Percentiles rank a stretch among this genome's conserved stretches.
Evolutionary conservation across 495 filamentous ascomycete species (phyloP).

Genomic region (Amniculicola lignicola): DNA sequence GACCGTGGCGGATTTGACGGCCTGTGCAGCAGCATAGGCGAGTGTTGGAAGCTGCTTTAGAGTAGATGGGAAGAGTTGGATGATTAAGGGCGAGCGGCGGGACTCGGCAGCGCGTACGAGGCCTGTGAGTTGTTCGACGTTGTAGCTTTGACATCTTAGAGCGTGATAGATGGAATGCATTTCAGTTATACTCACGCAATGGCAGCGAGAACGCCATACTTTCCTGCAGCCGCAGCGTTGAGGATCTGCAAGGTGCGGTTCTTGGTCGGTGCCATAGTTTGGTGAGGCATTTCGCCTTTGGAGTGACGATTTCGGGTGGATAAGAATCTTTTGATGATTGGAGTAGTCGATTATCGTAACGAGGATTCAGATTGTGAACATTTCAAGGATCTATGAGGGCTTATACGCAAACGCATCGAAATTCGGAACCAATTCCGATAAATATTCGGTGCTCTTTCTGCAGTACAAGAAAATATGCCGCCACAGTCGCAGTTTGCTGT

Average conservation of each 20-base stretch:
- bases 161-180: background rate
- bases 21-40: constrained; percentile 28
- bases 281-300: no score
- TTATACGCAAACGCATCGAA: no score
- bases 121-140: constrained; percentile 26
- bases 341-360: no score
- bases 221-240: constrained; percentile 4
- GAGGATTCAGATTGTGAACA: no score
- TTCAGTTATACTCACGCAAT: constrained; percentile 21
- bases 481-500: no score
- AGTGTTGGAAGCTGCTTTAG: constrained; percentile 23
- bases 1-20: constrained; percentile 26
- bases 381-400: no score
- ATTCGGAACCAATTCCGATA: no score
- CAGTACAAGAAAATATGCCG: no score
- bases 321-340: no score
- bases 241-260: constrained; percentile 23
- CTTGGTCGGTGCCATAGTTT: constrained; percentile 2
- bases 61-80: constrained; percentile 25
- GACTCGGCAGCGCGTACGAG: constrained; percentile 24
- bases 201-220: constrained; percentile 22
- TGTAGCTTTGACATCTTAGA: constrained; percentile 8
- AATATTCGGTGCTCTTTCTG: no score
- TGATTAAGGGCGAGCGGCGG: constrained; percentile 19
- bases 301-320: no score